Percentiles rank a stretch among this genome's conserved stretches.
Evolutionary conservation across 805 yeast species (phyloP).

Genomic region (Yarrowia sp.): DNA sequence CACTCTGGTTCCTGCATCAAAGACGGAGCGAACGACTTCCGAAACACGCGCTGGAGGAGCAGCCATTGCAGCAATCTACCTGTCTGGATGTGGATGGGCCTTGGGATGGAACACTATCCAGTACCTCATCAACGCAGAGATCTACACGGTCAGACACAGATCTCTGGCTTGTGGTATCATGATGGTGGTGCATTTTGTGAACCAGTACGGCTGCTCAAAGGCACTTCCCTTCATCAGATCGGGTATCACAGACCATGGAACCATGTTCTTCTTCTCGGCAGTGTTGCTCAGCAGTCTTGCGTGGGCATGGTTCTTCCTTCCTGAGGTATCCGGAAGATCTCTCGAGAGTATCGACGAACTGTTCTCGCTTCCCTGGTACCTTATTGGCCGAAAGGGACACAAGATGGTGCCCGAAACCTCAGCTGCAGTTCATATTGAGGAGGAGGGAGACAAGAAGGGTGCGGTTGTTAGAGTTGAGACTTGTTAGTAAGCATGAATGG

Average conservation of each 20-base stretch:
- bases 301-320: neutral
- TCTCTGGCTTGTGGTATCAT: neutral
- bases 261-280: neutral
- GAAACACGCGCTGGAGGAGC: neutral
- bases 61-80: neutral
- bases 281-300: neutral
- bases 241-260: neutral
- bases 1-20: neutral
- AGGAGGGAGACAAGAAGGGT: slow-evolving; percentile 2
- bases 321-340: neutral
- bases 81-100: slow-evolving; percentile 10
- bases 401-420: slow-evolving; percentile 2
- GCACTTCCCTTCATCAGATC: neutral
- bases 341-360: neutral
- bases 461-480: neutral
- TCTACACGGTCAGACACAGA: slow-evolving; percentile 3
- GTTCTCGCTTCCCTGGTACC: slow-evolving; percentile 3
- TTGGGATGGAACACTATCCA: slow-evolving; percentile 7
- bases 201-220: slow-evolving; percentile 4
- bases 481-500: too few relatives aligned
- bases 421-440: neutral
- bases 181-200: slow-evolving; percentile 4
- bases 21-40: neutral
- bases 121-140: slow-evolving; percentile 4
- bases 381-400: neutral